Evolutionary conservation across 1,139 yeast species (phyloP).

Genomic region (Nakaseomyces delphensis): DNA sequence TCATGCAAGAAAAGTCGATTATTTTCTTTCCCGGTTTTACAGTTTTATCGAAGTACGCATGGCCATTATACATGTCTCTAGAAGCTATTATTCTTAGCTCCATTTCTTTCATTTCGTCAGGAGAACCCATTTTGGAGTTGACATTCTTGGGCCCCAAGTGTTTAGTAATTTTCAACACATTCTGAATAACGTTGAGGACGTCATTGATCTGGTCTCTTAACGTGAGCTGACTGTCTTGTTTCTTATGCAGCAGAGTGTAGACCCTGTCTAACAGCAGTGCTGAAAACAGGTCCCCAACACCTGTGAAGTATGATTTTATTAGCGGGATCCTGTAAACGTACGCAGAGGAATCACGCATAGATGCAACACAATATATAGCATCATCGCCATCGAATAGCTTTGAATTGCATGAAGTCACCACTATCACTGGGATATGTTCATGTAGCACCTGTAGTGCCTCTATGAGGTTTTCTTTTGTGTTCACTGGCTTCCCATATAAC

Average conservation of each 20-base stretch:
- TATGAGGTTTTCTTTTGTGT: conserved; percentile 33
- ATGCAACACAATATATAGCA: conserved; percentile 34
- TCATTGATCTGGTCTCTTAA: conserved; percentile 24
- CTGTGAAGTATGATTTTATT: conserved; percentile 61
- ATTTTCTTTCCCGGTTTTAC: not conserved
- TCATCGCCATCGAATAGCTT: conserved; percentile 22
- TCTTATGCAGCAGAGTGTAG: conserved; percentile 14
- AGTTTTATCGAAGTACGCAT: conserved; percentile 1
- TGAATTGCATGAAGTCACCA: conserved; percentile 28
- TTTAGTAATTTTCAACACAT: conserved; percentile 24
- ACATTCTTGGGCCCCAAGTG: conserved; percentile 16
- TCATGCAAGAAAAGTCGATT: not conserved
- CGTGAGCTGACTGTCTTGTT: not conserved
- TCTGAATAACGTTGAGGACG: conserved; percentile 28
- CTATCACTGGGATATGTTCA: conserved; percentile 26
- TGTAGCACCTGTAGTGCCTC: conserved; percentile 39
- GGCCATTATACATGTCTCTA: conserved; percentile 19
- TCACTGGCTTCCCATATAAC: conserved; percentile 40
- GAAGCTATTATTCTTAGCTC: conserved; percentile 30
- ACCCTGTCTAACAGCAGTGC: conserved; percentile 51
- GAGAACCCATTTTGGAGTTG: conserved; percentile 23
- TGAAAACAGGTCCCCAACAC: conserved; percentile 65
- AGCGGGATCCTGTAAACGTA: conserved; percentile 41
- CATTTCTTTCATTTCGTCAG: conserved; percentile 28
- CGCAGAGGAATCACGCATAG: conserved; percentile 19